Conservation (phyloP, 2,329 filamentous ascomycete species). For the Phialophora macrospora region DNA sequence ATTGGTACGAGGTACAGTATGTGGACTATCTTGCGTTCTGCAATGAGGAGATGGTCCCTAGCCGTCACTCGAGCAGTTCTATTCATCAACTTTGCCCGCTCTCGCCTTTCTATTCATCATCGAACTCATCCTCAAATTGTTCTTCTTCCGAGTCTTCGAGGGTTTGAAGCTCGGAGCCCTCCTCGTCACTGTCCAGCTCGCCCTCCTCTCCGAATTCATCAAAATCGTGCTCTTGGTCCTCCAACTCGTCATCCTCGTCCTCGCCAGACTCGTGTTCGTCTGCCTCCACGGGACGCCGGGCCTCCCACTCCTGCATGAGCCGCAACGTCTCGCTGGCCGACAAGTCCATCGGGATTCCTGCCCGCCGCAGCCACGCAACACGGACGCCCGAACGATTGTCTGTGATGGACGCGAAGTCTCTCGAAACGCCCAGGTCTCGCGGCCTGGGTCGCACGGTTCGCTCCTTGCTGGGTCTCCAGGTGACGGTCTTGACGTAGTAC, state of each 20-base stretch:
- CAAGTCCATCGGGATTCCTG: constrained; percentile 1
- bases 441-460: neutral
- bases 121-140: neutral
- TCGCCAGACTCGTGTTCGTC: neutral
- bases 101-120: neutral
- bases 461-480: constrained; percentile 49
- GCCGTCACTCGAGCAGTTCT: neutral
- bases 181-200: neutral
- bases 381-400: neutral
- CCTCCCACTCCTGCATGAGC: neutral
- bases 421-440: neutral
- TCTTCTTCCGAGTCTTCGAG: too few relatives aligned
- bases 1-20: too few relatives aligned
- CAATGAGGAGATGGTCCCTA: too few relatives aligned
- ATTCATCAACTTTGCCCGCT: neutral
- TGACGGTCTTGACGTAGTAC: constrained; percentile 53
- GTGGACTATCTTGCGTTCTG: too few relatives aligned
- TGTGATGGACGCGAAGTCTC: neutral
- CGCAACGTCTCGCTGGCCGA: neutral
- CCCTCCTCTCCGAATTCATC: neutral
- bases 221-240: neutral
- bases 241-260: neutral
- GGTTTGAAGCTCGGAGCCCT: too few relatives aligned
- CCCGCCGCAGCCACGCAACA: neutral
- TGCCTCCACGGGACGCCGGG: too few relatives aligned